Conservation (phyloP, 1,284 basidiomycete species). For the Anthracocystis setariae region DNA sequence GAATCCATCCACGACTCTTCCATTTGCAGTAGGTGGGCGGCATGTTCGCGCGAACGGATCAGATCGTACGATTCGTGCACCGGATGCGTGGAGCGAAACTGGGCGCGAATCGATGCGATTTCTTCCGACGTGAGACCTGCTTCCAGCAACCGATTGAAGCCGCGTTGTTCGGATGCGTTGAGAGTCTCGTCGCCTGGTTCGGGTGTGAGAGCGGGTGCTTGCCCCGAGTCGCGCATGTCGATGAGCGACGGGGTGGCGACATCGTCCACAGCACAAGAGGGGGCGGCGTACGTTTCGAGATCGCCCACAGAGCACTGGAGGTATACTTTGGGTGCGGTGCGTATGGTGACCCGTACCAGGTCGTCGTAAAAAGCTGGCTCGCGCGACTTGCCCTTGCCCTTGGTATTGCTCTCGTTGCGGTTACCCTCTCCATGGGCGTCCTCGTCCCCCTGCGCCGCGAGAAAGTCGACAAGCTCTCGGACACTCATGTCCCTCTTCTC, state of each 20-base stretch:
- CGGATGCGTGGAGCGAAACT: slow-evolving; percentile 32
- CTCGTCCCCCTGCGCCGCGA: not conserved
- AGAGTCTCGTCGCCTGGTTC: not conserved
- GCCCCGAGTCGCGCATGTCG: not conserved
- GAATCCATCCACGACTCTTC: slow-evolving; percentile 51
- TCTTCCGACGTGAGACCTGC: slow-evolving; percentile 31
- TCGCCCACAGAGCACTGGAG: slow-evolving; percentile 50
- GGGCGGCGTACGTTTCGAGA: not conserved
- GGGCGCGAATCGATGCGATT: slow-evolving; percentile 29
- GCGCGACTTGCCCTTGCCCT: slow-evolving; percentile 26
- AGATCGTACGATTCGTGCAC: slow-evolving; percentile 23
- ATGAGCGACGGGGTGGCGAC: not conserved
- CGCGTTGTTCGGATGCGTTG: slow-evolving; percentile 1
- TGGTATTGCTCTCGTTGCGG: not conserved
- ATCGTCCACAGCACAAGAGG: not conserved
- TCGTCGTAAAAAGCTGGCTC: slow-evolving; percentile 26
- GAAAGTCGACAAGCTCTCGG: slow-evolving; percentile 21
- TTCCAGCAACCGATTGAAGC: slow-evolving; percentile 40
- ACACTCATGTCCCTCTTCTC: slow-evolving; percentile 24
- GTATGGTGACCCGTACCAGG: slow-evolving; percentile 14
- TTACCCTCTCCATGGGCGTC: not conserved
- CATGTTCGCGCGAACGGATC: slow-evolving; percentile 25
- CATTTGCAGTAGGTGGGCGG: slow-evolving; percentile 33
- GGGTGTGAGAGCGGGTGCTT: not conserved
- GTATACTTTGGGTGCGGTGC: slow-evolving; percentile 35